Base-by-base conservation (phyloP, 768 basidiomycete genomes). In the Xerocomellus dryophilus region DNA sequence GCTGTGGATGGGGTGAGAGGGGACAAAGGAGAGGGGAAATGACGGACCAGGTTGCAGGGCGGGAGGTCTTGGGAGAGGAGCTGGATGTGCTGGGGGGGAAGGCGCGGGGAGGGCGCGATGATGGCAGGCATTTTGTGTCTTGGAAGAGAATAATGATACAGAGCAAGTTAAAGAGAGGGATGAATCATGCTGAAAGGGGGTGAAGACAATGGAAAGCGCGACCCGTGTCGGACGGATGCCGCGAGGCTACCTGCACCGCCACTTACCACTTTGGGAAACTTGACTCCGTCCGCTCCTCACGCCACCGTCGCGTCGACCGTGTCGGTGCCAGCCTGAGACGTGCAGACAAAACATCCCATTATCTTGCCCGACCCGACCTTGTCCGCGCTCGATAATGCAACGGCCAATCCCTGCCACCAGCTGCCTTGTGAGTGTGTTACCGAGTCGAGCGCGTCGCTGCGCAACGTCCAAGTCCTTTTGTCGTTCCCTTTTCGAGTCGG, bases 101-200 rank as follows among this genome's bases (percentile, higher is more conserved):
- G 57, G 61, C 72, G 73, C 12, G 76, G 73, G 9, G 69, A 64
- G 21, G 76, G 74, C 15, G 75, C 71, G 63, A 76, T 54, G 68
- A 81, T 76, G 66, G 75, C 61, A 58, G 73, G 71, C 74, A 77
- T 76, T 53, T n/a, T n/a, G n/a, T n/a, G 50, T 17, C 14, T 17
- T 32, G 20, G 35, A 25, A 46, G 53, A 44, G 31, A 64, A 67
- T 63, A 69, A 64, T 54, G 69, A 72, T 69, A 74, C 65, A 72
- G 70, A 68, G 60, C 32, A 65, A 29, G 66, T 58, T 61, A 65
- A 63, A 65, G 63, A 67, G 68, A 64, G 61, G 61, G 48, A 29
- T 44, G 58, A 47, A 20, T 48, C 60, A 65, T 60, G 57, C 51
- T 61, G 66, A 71, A 63, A 59, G 60, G 61, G 50, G 58, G 53